Conservation (phyloP, 2,329 filamentous ascomycete genomes). For the Pseudocercospora vitis region DNA sequence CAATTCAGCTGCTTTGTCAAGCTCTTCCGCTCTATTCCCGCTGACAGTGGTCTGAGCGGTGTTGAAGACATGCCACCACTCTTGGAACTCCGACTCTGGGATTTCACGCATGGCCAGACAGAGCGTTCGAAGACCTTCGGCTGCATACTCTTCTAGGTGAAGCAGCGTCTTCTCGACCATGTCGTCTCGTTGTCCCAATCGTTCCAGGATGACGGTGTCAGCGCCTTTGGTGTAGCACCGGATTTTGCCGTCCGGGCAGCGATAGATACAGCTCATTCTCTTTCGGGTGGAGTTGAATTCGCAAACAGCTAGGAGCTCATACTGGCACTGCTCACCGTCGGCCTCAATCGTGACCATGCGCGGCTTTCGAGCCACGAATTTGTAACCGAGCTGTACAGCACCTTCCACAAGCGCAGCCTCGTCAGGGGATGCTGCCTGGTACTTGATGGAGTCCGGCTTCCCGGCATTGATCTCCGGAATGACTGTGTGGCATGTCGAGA, state of each 20-base stretch:
- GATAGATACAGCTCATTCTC: constrained; percentile 95
- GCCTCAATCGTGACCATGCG: constrained; percentile 81
- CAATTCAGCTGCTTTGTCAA: constrained; percentile 94
- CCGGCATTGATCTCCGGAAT: constrained; percentile 86
- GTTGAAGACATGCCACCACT: constrained; percentile 86
- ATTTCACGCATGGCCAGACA: constrained; percentile 94
- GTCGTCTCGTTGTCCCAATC: constrained; percentile 73
- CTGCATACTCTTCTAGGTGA: constrained; percentile 97
- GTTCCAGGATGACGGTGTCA: constrained; percentile 94
- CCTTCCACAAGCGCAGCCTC: constrained; percentile 96
- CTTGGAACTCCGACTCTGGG: constrained; percentile 80
- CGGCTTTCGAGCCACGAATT: constrained; percentile 87
- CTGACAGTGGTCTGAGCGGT: constrained; percentile 85
- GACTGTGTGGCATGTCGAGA: constrained; percentile 93
- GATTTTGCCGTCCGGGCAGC: constrained; percentile 93
- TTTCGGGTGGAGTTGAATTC: constrained; percentile 99
- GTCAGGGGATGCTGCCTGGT: constrained; percentile 95
- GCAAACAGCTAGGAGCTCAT: constrained; percentile 91
- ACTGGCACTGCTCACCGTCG: constrained; percentile 71
- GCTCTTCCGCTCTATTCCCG: constrained; percentile 87
- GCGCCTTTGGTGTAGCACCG: constrained; percentile 94
- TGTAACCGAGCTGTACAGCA: constrained; percentile 80
- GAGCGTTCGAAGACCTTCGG: constrained; percentile 89
- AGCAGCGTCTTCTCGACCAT: constrained; percentile 86
- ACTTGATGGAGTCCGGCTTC: constrained; percentile 81